Evolutionary conservation across 768 basidiomycete species (phyloP), one percentile per base, ranked within the genome.

Genomic region (Termitomyces titanicus): DNA sequence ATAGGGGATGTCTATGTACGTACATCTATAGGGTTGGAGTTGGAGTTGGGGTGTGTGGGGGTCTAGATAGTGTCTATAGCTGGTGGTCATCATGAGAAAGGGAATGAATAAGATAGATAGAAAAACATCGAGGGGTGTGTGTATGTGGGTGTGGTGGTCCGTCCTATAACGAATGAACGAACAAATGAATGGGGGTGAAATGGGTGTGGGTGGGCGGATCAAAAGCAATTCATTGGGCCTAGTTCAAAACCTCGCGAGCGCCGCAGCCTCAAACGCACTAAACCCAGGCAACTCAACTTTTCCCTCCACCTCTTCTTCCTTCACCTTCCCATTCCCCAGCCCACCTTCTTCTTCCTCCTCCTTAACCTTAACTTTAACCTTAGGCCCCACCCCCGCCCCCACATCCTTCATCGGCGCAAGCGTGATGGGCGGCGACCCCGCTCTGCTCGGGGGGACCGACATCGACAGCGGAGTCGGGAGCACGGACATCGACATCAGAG

Each of bases 371-470:
- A 17, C 1, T 22, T 1, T 20, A 9, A 2, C 20, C 39, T 8
- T 18, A 2, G 4, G 9, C 4, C 47, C 54, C 37, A 22, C 60
- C 25, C 47, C n/a, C n/a, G n/a, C 61, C 57, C 27, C 58, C 40
- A 45, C 56, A 53, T 42, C 57, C 24, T 51, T 60, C 27, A 91
- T 69, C 43, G 89, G 89, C 29, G 89, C 79, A 4, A 92, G 70
- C 50, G 75, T 82, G 56, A 91, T 90, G 1, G 88, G 89, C 25
- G 89, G 89, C 8, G 82, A 84, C 22, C 74, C 73, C n/a, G 85
- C 75, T 38, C 89, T 74, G 39, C 85, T 88, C 3, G 72, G 75
- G 8, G 89, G 88, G 67, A 75, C 70, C 5, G 77, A 76, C 48
- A 64, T 61, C n/a, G 89, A 86, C 66, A 74, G 70, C 1, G 76